Evolutionary conservation across 768 basidiomycete genomes (phyloP), one percentile per base, ranked within the genome.

Genomic region (Pulveroboletus sp.): DNA sequence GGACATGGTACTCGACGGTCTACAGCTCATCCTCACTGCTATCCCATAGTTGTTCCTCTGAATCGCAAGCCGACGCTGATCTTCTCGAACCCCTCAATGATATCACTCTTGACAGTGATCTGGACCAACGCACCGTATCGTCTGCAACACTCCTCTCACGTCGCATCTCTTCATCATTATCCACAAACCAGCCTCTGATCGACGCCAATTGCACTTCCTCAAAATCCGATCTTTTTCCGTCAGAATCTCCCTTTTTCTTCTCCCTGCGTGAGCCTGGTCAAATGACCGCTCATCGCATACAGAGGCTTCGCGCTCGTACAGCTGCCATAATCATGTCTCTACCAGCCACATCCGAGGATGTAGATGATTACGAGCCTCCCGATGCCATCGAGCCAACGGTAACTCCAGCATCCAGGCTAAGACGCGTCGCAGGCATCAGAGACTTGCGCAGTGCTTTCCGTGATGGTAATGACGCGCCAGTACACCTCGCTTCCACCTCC

Each of bases 401-500:
- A 27, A 17, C 41, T 40, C 55, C 19, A 16, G 16, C 27, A 17
- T 45, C 51, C 19, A 64, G 53, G 41, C 42, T 65, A 16, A 59
- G 64, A 49, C 65, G 64, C 33, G 50, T 65, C 33, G 37, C 53
- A 24, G 57, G 57, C 14, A 12, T 57, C 43, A 46, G 41, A 44
- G 60, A 65, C 46, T 52, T 65, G 27, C 64, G 64, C 13, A 48
- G 53, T 43, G 62, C 48, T 21, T 65, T 66, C 57, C 46, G 53
- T 45, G 52, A 56, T 6, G 33, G 42, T 21, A 54, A 49, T 5
- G 46, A 31, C 20, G 31, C 17, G 8, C 50, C 49, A 19, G 37
- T 21, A 41, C 57, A 45, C 34, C 41, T 49, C 33, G 29, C 43
- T n/a, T 52, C 54, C 13, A 20, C 12, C 6, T 43, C 55, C 8